phyloP scores from a whole-genome alignment of 768 basidiomycete genomes.

The Lactarius psammicola region DNA sequence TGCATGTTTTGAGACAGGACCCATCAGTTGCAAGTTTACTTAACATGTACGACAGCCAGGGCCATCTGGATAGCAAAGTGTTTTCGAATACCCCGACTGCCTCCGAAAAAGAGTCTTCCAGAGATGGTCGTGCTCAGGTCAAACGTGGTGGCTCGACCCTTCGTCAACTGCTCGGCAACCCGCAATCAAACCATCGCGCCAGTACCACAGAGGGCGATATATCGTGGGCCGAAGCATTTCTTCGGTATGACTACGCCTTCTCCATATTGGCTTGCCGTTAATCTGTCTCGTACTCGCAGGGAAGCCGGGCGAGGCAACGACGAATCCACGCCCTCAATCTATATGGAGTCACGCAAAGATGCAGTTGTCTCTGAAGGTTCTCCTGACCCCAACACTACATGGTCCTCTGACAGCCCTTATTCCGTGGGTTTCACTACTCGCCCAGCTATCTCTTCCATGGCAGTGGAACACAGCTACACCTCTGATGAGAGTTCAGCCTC shows the following conservation, averaged over 20 bases:
- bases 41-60: conserved; percentile 71
- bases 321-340: conserved; percentile 45
- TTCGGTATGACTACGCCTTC: conserved; percentile 45
- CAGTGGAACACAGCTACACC: conserved; percentile 64
- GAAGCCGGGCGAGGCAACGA: conserved; percentile 47
- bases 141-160: conserved; percentile 69
- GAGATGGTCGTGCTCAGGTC: conserved; percentile 51
- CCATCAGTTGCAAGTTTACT: conserved; percentile 77
- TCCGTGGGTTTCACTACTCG: conserved; percentile 39
- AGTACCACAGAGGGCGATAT: conserved; percentile 64
- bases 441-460: conserved; percentile 67
- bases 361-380: conserved; percentile 39
- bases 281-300: conserved; percentile 33
- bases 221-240: conserved; percentile 78
- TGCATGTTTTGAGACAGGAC: conserved; percentile 63
- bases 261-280: neutral
- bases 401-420: conserved; percentile 42
- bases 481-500: conserved; percentile 38
- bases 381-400: conserved; percentile 39
- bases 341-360: conserved; percentile 52
- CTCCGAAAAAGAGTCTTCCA: conserved; percentile 29
- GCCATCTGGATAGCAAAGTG: conserved; percentile 54
- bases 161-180: conserved; percentile 65
- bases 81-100: conserved; percentile 62
- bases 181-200: conserved; percentile 37